Percentiles rank a stretch among this genome's conserved stretches.
Evolutionary conservation across 2,329 filamentous ascomycete species (phyloP).

Genomic region (Akanthomyces dipterigenus): DNA sequence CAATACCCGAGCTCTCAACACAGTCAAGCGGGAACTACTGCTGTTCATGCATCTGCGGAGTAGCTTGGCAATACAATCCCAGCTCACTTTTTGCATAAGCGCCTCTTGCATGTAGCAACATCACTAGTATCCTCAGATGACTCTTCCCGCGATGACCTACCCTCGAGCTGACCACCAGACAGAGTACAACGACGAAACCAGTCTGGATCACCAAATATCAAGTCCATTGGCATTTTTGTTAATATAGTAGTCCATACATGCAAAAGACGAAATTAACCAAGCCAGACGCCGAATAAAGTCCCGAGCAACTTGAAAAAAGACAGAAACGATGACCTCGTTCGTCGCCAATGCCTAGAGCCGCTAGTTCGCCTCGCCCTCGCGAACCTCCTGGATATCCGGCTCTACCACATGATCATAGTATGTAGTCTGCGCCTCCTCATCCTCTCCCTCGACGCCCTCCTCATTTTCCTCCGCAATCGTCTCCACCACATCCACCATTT

Average conservation of each 20-base stretch:
- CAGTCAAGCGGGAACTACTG: no score
- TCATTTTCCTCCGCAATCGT: constrained; percentile 20
- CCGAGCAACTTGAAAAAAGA: background rate
- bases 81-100: no score
- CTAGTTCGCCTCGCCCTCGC: constrained; percentile 23
- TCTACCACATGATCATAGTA: constrained; percentile 25
- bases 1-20: no score
- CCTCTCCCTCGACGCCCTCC: constrained; percentile 19
- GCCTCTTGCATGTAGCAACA: no score
- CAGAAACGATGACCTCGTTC: background rate
- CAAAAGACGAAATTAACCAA: background rate
- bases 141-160: no score
- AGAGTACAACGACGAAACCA: background rate
- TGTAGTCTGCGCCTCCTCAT: constrained; percentile 18
- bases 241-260: background rate
- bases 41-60: no score
- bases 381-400: constrained; percentile 30
- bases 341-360: background rate
- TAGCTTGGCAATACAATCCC: no score
- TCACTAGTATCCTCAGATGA: no score
- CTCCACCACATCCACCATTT: constrained; percentile 18
- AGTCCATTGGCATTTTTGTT: background rate
- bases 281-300: constrained; percentile 5
- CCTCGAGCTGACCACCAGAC: no score
- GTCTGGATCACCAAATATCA: background rate